Percentiles rank a stretch among this genome's conserved stretches.
Conservation (phyloP, 148 eudicot species). For the Diospyros lotus region DNA sequence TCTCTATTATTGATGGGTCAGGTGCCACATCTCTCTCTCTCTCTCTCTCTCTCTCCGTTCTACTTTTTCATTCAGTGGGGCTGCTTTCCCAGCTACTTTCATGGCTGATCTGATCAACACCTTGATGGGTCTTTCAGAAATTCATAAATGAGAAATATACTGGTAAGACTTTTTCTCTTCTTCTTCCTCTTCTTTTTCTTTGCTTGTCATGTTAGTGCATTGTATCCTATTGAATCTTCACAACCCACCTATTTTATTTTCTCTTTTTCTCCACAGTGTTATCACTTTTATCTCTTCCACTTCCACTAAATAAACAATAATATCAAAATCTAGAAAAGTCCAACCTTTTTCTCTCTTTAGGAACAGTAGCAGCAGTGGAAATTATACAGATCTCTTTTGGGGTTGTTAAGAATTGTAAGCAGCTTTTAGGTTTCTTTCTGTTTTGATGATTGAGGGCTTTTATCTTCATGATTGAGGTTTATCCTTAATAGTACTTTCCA, state of each 20-base stretch:
- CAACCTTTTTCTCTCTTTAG: conserved; percentile 3
- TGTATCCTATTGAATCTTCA: conserved; percentile 8
- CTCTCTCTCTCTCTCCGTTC: conserved; percentile 18
- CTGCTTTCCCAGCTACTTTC: conserved; percentile 22
- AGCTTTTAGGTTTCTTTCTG: conserved; percentile 15
- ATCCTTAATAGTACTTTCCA: conserved; percentile 14
- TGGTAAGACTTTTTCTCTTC: conserved; percentile 7
- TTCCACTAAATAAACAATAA: not conserved
- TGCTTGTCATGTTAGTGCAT: not conserved
- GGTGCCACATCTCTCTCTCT: conserved; percentile 15
- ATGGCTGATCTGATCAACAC: conserved; percentile 22
- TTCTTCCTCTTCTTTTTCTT: not conserved
- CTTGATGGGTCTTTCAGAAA: conserved; percentile 18
- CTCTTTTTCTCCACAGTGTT: not conserved
- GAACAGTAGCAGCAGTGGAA: conserved; percentile 1
- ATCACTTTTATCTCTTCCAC: not conserved
- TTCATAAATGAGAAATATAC: conserved; percentile 4
- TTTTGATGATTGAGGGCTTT: conserved; percentile 13
- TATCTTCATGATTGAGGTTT: conserved; percentile 20
- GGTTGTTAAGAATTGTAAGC: not conserved
- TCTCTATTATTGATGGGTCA: conserved; percentile 32
- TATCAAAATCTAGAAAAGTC: conserved; percentile 6
- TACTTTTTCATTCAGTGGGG: conserved; percentile 24
- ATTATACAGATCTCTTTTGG: conserved; percentile 4
- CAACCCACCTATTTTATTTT: not conserved